Evolutionary conservation across 1,284 basidiomycete genomes (phyloP), one percentile per base, ranked within the genome.

Genomic region (Erythrobasidium hasegawianum): DNA sequence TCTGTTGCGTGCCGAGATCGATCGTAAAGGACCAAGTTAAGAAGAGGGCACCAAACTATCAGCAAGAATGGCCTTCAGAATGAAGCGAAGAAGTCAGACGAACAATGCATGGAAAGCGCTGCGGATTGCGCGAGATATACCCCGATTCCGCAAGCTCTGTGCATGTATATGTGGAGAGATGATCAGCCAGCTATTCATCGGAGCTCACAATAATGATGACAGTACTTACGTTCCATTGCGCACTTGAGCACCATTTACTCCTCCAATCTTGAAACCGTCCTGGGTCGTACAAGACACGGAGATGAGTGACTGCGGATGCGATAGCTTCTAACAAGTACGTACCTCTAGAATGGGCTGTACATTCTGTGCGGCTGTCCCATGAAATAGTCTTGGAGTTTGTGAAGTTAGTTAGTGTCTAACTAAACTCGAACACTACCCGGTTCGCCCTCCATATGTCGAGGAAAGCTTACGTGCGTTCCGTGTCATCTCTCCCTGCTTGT

Each of bases 311-410:
- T 26, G 5, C 38, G 26, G 9, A 29, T 7, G 39, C 16, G 9
- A 24, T 39, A 11, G 20, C 18, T 13, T 2, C 20, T 16, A 22
- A 20, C 38, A 2, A 18, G 11, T 4, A 8, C 57, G 4, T 40
- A 59, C 57, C 26, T 59, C 57, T 2, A 59, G 40, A 13, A 59
- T 59, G 10, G 57, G 57, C 38, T 59, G 57, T 4, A 59, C 38
- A 18, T 59, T 59, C 20, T n/a, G 4, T 18, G 3, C n/a, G 3
- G 57, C n/a, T 14, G 57, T 43, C 5, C 57, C 57, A 29, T 59
- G 57, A 26, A 59, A 59, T 8, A 59, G 26, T 20, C 54, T 56
- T 9, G 26, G 13, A 13, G 13, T 8, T 20, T 13, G 11, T 33
- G n/a, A n/a, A n/a, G n/a, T n/a, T n/a, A n/a, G n/a, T n/a, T n/a